Evolutionary conservation across 352 stramenopile species (phyloP).

Genomic region (Globisporangium sylvaticum): DNA sequence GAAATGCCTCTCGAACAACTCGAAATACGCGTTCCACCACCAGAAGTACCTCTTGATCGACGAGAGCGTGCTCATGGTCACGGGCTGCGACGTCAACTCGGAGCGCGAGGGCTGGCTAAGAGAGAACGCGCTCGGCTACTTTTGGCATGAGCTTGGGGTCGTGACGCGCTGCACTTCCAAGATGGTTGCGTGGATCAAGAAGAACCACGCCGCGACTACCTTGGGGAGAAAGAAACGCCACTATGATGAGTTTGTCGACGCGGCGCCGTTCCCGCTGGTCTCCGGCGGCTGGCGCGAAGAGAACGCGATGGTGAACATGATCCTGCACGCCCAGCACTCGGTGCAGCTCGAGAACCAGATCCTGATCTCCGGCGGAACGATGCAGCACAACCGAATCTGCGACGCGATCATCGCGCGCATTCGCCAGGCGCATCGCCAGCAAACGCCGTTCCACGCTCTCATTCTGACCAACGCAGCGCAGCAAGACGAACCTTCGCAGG

Average conservation of each 20-base stretch:
- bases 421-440: conserved; percentile 26
- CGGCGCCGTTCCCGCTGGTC: conserved; percentile 64
- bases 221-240: conserved; percentile 29
- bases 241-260: conserved; percentile 53
- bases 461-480: conserved; percentile 73
- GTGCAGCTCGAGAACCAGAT: conserved; percentile 83
- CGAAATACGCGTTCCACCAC: conserved; percentile 79
- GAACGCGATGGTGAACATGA: conserved; percentile 82
- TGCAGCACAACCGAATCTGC: conserved; percentile 76
- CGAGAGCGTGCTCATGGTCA: conserved; percentile 62
- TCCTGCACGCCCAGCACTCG: conserved; percentile 53
- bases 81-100: conserved; percentile 69
- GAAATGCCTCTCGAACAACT: conserved; percentile 66
- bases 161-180: conserved; percentile 31
- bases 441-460: conserved; percentile 49
- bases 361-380: conserved; percentile 60
- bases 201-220: conserved; percentile 37
- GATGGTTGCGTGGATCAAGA: conserved; percentile 59
- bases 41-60: conserved; percentile 80
- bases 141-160: conserved; percentile 74
- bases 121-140: conserved; percentile 62
- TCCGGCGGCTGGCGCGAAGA: conserved; percentile 72
- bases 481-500: conserved; percentile 69
- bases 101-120: conserved; percentile 68
- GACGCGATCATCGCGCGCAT: conserved; percentile 58